Conservation (phyloP, 2,329 filamentous ascomycete species). For the Triangularia setosa region DNA sequence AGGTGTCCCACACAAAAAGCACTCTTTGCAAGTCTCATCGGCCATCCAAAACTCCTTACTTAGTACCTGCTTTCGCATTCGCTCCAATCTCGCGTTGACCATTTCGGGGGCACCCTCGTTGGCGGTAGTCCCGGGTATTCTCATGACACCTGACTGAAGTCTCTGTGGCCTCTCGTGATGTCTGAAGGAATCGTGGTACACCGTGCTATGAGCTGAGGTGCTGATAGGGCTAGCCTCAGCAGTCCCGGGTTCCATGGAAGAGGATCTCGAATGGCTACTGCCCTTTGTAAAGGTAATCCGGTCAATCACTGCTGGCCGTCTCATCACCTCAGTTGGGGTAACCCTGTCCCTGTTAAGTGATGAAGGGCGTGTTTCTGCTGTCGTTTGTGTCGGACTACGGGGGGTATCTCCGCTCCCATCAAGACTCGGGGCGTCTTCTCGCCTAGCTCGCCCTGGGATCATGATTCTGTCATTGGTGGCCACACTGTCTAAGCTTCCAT, state of each 20-base stretch:
- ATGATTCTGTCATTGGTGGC: conserved; percentile 30
- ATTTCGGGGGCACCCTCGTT: conserved; percentile 55
- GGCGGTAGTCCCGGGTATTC: conserved; percentile 54
- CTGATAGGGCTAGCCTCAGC: conserved; percentile 55
- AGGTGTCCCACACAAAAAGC: conserved; percentile 83
- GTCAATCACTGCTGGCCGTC: conserved; percentile 51
- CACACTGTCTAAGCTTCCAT: conserved; percentile 36
- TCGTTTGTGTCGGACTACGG: conserved; percentile 40
- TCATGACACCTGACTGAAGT: conserved; percentile 43
- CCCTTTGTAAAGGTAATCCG: conserved; percentile 48
- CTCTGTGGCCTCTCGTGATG: conserved; percentile 44
- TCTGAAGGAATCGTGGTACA: conserved; percentile 55
- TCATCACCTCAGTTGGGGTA: conserved; percentile 34
- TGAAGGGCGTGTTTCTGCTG: conserved; percentile 30
- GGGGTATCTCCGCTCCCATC: conserved; percentile 45
- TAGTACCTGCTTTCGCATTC: conserved; percentile 80
- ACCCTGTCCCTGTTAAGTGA: conserved; percentile 28
- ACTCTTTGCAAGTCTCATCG: conserved; percentile 96
- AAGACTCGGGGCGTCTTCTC: conserved; percentile 43
- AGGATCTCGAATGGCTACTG: conserved; percentile 50
- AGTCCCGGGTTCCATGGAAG: conserved; percentile 54
- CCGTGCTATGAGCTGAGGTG: conserved; percentile 55
- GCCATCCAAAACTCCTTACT: conserved; percentile 99
- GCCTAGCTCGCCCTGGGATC: conserved; percentile 30
- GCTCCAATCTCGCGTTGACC: conserved; percentile 59